Percentiles rank a stretch among this genome's conserved stretches.
Conservation (phyloP, 495 filamentous ascomycete genomes). For the Daldinia grandis region DNA sequence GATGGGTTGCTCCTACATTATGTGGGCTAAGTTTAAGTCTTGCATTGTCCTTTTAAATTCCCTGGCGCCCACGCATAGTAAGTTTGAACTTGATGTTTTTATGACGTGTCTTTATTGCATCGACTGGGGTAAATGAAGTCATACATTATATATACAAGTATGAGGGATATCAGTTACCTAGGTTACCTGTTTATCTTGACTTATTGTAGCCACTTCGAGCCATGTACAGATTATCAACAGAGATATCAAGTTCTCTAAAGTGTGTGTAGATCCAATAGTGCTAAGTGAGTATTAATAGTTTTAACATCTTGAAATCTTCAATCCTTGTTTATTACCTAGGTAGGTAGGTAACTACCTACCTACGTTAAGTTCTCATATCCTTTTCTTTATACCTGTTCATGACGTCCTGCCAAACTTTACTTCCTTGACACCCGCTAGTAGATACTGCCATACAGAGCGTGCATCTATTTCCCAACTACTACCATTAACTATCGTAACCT, state of each 20-base stretch:
- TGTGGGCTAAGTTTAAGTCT: not conserved
- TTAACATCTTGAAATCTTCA: too few relatives aligned
- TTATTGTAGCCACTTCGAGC: not conserved
- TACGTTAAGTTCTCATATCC: not conserved
- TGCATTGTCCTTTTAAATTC: not conserved
- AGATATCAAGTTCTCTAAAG: not conserved
- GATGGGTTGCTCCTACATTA: too few relatives aligned
- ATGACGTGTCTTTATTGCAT: not conserved
- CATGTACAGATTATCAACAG: not conserved
- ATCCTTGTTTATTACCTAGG: too few relatives aligned
- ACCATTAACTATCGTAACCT: not conserved
- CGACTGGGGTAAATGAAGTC: not conserved
- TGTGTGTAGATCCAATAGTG: too few relatives aligned
- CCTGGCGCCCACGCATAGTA: not conserved
- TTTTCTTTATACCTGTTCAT: not conserved
- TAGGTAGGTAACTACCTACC: too few relatives aligned
- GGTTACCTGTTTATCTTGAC: not conserved
- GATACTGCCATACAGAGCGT: not conserved
- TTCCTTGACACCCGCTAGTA: not conserved
- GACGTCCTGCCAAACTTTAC: not conserved
- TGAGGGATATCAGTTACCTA: too few relatives aligned
- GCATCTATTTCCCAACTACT: not conserved
- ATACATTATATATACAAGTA: too few relatives aligned
- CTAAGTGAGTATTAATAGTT: too few relatives aligned
- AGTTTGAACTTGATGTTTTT: not conserved